phyloP scores from a whole-genome alignment of 129 eudicot genomes.

The Flaveria linearis region DNA sequence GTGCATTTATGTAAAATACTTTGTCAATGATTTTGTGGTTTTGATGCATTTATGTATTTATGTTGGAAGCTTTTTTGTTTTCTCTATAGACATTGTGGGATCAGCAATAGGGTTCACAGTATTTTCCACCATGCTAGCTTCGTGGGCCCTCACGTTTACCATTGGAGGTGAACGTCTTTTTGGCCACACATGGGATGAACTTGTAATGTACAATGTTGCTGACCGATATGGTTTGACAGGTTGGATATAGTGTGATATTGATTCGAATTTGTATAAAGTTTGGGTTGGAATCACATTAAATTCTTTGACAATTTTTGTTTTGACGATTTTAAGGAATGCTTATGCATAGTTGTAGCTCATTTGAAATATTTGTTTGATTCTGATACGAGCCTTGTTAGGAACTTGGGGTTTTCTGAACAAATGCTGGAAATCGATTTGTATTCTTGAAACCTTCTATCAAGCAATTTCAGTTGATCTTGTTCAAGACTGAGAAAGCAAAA shows the following conservation, averaged over 20 bases:
- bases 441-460: too few species aligned
- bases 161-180: conserved; percentile 88
- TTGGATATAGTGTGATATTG: neutral
- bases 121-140: conserved; percentile 55
- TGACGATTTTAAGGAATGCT: too few species aligned
- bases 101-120: conserved; percentile 78
- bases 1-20: neutral
- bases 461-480: too few species aligned
- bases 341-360: too few species aligned
- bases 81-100: conserved; percentile 66
- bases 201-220: conserved; percentile 94
- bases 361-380: too few species aligned
- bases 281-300: too few species aligned
- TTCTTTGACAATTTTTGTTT: too few species aligned
- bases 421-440: too few species aligned
- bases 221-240: conserved; percentile 83
- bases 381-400: too few species aligned
- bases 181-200: conserved; percentile 88
- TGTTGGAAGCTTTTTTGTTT: neutral
- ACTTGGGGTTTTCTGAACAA: too few species aligned
- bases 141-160: conserved; percentile 83
- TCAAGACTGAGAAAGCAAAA: too few species aligned
- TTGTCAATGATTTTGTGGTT: neutral
- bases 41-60: conserved; percentile 9
- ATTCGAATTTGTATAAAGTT: too few species aligned